These are phyloP conservation scores for Peronospora destructor DNA, from an alignment of 352 stramenopile species.

Conservation along the genomic window DNA sequence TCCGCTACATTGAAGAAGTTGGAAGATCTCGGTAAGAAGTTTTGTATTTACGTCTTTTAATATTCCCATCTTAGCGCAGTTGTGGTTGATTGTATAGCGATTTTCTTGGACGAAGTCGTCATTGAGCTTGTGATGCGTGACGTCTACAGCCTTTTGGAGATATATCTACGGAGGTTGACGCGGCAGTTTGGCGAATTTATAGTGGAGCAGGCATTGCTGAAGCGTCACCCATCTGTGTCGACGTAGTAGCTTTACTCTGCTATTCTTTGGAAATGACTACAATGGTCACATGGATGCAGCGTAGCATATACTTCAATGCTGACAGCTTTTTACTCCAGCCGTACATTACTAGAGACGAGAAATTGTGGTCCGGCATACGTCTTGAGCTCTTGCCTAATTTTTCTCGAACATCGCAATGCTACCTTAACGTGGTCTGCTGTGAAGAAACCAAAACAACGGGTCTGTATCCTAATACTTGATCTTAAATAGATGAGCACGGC, in stretches of 20 bases:
- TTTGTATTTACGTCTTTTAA: not conserved
- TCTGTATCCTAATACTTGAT: no score
- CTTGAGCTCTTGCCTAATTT: no score
- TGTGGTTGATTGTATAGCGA: constrained; percentile 26
- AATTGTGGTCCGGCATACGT: no score
- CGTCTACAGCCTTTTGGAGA: constrained; percentile 55
- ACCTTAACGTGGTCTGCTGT: no score
- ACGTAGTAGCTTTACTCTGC: constrained; percentile 4
- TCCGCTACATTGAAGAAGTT: constrained; percentile 33
- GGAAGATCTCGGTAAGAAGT: constrained; percentile 43
- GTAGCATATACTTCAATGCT: not conserved
- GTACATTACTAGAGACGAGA: no score
- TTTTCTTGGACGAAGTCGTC: constrained; percentile 78
- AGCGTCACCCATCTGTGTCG: constrained; percentile 28
- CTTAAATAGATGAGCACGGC: no score
- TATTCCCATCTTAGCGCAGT: not conserved
- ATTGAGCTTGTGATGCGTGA: constrained; percentile 73
- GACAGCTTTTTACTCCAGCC: not conserved
- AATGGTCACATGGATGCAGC: no score
- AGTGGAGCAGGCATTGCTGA: constrained; percentile 37
- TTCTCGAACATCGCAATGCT: no score
- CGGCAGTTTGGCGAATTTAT: constrained; percentile 58
- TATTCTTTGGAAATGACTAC: no score
- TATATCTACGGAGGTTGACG: constrained; percentile 53
- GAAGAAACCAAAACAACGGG: no score